A percentile compares a stretch with the other conserved stretches of the same genome.
Evolutionary conservation across 1,284 basidiomycete genomes (phyloP).

Genomic region (Hymenochaete sp.): DNA sequence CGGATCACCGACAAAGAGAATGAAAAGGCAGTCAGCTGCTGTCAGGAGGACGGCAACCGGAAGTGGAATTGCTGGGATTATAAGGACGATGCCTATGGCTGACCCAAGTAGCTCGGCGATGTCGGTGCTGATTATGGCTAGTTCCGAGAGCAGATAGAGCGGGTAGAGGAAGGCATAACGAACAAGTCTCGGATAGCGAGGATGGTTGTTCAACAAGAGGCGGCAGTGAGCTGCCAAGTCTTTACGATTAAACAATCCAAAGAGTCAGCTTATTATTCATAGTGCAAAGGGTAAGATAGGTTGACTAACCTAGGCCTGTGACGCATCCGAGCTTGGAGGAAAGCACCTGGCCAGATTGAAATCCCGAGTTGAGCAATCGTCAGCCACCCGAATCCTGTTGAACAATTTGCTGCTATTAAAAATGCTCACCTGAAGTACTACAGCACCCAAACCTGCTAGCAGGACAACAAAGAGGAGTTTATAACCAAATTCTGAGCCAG

Average conservation of each 20-base stretch:
- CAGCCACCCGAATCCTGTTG: too few species aligned
- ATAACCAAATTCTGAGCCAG: constrained; percentile 75
- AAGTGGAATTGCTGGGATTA: constrained; percentile 74
- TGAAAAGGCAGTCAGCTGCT: constrained; percentile 73
- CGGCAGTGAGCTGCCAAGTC: constrained; percentile 72
- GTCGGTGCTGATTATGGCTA: constrained; percentile 79
- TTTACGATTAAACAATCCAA: constrained; percentile 25
- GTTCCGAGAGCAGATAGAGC: constrained; percentile 60
- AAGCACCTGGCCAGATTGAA: constrained; percentile 37
- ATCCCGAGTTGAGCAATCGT: neutral
- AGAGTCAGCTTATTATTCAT: neutral
- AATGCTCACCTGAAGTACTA: constrained; percentile 57
- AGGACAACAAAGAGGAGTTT: constrained; percentile 82
- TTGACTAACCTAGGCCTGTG: constrained; percentile 50
- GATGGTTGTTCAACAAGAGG: constrained; percentile 57
- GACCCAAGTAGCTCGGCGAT: constrained; percentile 72
- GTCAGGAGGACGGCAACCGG: constrained; percentile 83
- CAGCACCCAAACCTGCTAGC: constrained; percentile 75
- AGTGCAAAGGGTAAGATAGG: neutral
- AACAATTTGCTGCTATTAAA: neutral
- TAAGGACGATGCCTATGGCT: constrained; percentile 70
- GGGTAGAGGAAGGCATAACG: constrained; percentile 67
- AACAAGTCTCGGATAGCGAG: constrained; percentile 49
- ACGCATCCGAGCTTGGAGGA: constrained; percentile 60
- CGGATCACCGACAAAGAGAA: constrained; percentile 58